Evolutionary conservation across 495 filamentous ascomycete species (phyloP).

Genomic region (Penicillium flavigenum): DNA sequence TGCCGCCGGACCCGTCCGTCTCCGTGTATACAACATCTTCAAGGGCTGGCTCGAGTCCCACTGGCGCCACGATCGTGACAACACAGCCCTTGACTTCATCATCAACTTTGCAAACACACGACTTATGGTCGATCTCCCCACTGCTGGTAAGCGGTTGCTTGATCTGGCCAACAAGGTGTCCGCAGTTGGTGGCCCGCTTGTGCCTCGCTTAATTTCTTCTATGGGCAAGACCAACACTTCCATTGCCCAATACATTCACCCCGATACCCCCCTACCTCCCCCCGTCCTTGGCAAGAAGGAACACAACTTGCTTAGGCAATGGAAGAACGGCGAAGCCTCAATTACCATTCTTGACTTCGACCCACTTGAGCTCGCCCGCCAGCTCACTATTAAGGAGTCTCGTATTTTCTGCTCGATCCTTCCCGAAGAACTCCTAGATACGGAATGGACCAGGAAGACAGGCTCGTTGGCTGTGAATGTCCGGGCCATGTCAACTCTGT

Average conservation of each 20-base stretch:
- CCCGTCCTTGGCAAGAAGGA: slow-evolving; percentile 75
- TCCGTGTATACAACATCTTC: slow-evolving; percentile 93
- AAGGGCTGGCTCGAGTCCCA: slow-evolving; percentile 97
- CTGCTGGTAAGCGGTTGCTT: slow-evolving; percentile 72
- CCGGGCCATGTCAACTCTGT: slow-evolving; percentile 88
- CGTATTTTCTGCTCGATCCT: slow-evolving; percentile 89
- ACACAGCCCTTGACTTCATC: slow-evolving; percentile 71
- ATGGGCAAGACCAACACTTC: slow-evolving; percentile 85
- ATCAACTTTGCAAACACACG: slow-evolving; percentile 72
- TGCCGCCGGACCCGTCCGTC: slow-evolving; percentile 73
- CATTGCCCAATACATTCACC: slow-evolving; percentile 63
- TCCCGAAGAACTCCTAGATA: slow-evolving; percentile 89
- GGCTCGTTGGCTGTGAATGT: slow-evolving; percentile 85
- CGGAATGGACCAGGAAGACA: slow-evolving; percentile 87
- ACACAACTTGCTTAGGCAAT: slow-evolving; percentile 65
- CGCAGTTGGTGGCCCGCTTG: slow-evolving; percentile 66
- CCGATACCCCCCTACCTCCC: slow-evolving; percentile 69
- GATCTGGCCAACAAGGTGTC: slow-evolving; percentile 84
- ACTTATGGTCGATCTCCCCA: slow-evolving; percentile 65
- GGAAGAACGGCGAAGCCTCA: slow-evolving; percentile 65
- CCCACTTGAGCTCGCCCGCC: slow-evolving; percentile 84
- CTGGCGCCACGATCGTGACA: slow-evolving; percentile 82
- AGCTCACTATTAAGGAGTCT: slow-evolving; percentile 92
- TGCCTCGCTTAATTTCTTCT: slow-evolving; percentile 83
- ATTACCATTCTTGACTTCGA: slow-evolving; percentile 92